Conservation (phyloP, 495 filamentous ascomycete genomes). For the Neurospora terricola region DNA sequence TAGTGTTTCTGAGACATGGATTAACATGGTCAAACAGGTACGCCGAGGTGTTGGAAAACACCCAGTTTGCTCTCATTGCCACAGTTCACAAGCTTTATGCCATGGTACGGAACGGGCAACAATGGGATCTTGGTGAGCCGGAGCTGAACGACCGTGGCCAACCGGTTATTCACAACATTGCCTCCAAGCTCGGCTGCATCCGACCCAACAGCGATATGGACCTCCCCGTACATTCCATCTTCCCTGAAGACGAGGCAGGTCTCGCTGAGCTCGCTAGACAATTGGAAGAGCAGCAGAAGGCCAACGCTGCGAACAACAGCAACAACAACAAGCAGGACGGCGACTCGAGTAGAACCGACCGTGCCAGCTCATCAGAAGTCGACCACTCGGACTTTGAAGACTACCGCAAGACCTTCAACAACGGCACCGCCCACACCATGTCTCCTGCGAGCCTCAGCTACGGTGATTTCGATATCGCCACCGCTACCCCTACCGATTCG, state of each 20-base stretch:
- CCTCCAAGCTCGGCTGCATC: slow-evolving; percentile 46
- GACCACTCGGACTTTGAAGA: slow-evolving; percentile 45
- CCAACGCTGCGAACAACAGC: slow-evolving; percentile 20
- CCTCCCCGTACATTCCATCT: slow-evolving; percentile 40
- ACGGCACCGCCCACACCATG: slow-evolving; percentile 29
- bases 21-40: slow-evolving; percentile 25
- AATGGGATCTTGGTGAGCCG: slow-evolving; percentile 46
- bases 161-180: slow-evolving; percentile 48
- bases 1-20: slow-evolving; percentile 11
- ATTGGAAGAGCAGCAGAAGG: slow-evolving; percentile 33
- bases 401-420: slow-evolving; percentile 34
- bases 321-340: slow-evolving; percentile 22
- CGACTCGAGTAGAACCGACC: slow-evolving; percentile 30
- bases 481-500: slow-evolving; percentile 20
- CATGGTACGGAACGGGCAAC: slow-evolving; percentile 44
- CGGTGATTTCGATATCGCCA: slow-evolving; percentile 30
- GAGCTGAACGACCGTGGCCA: slow-evolving; percentile 47
- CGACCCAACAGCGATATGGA: slow-evolving; percentile 44
- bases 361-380: slow-evolving; percentile 42
- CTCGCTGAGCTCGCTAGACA: slow-evolving; percentile 40
- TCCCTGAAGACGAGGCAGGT: slow-evolving; percentile 44
- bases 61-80: slow-evolving; percentile 45
- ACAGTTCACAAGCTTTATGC: slow-evolving; percentile 49
- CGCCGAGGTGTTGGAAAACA: slow-evolving; percentile 48
- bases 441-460: slow-evolving; percentile 38